Base-by-base conservation (phyloP, 306 rosid species). In the Trifolium fragiferum region DNA sequence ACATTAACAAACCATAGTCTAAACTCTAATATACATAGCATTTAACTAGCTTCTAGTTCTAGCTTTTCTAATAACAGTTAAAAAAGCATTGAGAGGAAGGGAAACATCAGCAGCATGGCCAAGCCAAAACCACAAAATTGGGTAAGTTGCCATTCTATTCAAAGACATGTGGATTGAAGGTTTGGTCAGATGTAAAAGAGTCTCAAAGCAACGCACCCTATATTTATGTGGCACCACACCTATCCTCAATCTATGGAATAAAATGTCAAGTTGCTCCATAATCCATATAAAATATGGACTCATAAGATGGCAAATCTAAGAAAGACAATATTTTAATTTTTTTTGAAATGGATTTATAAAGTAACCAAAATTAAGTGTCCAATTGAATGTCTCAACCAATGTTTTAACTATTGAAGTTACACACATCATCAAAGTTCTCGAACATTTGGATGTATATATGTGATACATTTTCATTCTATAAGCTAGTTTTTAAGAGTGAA, bases 121-220 rank as follows among this genome's bases (percentile, higher is more conserved):
- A 62, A 43, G n/a, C 53, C 66, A 77, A 59, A 41, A 51, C 86
- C 76, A 30, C 21, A 79, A 84, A 79, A 40, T 71, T 70, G 85
- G 93, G 90, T 79, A 71, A 30, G 27, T 7, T 84, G 91, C 85
- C 84, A 74, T 74, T 74, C 75, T 78, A 78, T 84, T 67, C 60
- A 69, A 79, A 55, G 88, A 84, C 92, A 88, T 21, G 62, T 21
- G 63, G 32, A 57, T 64, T 18, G 50, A 77, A 81, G 66, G 78
- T 21, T 65, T 75, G 80, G 81, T 80, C 76, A 72, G 81, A 74
- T 61, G 77, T 76, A 74, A 85, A 77, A 75, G 66, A 63, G 20
- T 32, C 72, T 64, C 54, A 76, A 53, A 76, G 71, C 84, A 81
- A 54, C 64, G 49, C 69, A 54, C 68, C 74, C 50, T 37, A 37